Evolutionary conservation across 1,284 basidiomycete genomes (phyloP).

Genomic region (Ceratobasidium sp.): DNA sequence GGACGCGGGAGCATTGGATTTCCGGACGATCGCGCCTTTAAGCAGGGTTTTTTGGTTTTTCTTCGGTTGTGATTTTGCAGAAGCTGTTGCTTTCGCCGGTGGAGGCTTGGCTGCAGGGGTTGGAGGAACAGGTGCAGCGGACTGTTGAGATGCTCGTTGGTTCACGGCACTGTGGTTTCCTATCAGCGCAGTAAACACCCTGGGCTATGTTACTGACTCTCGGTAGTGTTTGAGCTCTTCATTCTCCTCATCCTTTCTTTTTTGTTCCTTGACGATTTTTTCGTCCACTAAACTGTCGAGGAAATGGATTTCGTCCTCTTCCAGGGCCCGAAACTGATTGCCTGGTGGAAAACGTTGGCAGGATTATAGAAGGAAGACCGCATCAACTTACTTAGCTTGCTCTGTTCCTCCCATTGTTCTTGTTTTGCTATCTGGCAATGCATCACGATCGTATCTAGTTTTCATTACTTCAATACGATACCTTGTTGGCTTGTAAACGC

Average conservation of each 20-base stretch:
- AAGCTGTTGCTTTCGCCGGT: constrained; percentile 42
- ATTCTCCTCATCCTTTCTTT: constrained; percentile 76
- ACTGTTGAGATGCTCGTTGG: constrained; percentile 61
- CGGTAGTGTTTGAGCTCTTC: constrained; percentile 80
- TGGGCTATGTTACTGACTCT: constrained; percentile 59
- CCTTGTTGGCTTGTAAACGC: constrained; percentile 46
- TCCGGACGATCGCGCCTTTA: constrained; percentile 71
- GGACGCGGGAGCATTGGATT: constrained; percentile 12
- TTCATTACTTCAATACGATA: constrained; percentile 26
- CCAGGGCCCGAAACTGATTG: constrained; percentile 89
- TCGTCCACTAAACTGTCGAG: constrained; percentile 81
- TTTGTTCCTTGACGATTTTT: constrained; percentile 74
- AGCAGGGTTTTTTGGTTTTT: constrained; percentile 49
- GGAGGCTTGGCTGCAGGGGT: constrained; percentile 48
- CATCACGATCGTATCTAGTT: constrained; percentile 4
- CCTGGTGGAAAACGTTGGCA: constrained; percentile 53
- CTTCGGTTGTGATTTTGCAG: constrained; percentile 40
- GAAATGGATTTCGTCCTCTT: constrained; percentile 90
- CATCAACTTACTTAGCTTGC: constrained; percentile 71
- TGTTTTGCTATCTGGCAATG: constrained; percentile 77
- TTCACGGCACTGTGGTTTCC: constrained; percentile 68
- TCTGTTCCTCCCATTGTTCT: constrained; percentile 93
- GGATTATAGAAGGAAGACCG: constrained; percentile 35
- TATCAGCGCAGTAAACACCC: neutral
- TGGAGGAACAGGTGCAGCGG: constrained; percentile 52